phyloP scores from a whole-genome alignment of 495 filamentous ascomycete genomes.

The Penicillium ucsense region DNA sequence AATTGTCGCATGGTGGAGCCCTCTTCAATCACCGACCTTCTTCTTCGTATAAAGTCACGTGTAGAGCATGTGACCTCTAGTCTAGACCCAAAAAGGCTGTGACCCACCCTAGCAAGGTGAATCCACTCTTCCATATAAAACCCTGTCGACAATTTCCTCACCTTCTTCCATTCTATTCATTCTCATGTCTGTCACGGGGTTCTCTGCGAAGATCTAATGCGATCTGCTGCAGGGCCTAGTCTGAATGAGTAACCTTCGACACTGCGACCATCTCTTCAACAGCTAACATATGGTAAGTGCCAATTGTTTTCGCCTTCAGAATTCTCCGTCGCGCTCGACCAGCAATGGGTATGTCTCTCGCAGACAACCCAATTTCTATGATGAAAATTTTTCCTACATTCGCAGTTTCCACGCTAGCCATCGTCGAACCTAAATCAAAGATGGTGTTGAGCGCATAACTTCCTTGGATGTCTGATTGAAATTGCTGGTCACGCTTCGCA shows the following conservation, averaged over 20 bases:
- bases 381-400: conserved; percentile 45
- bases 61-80: not conserved
- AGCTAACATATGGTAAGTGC: conserved; percentile 13
- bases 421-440: conserved; percentile 37
- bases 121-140: conserved; percentile 31
- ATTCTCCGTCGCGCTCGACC: conserved; percentile 11
- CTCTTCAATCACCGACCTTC: too few species aligned
- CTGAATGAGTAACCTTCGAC: not conserved
- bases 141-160: conserved; percentile 20
- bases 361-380: conserved; percentile 20
- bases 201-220: conserved; percentile 6
- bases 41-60: too few species aligned
- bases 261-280: not conserved
- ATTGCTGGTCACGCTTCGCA: conserved; percentile 14
- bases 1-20: too few species aligned
- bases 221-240: not conserved
- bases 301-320: conserved; percentile 3
- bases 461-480: conserved; percentile 46
- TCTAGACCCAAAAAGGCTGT: not conserved
- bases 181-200: not conserved
- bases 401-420: conserved; percentile 47
- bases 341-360: not conserved
- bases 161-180: conserved; percentile 11
- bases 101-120: conserved; percentile 15
- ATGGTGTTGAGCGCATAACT: conserved; percentile 38